Evolutionary conservation across 495 filamentous ascomycete genomes (phyloP), one percentile per base, ranked within the genome.

Genomic region (Entonaema liquescens): DNA sequence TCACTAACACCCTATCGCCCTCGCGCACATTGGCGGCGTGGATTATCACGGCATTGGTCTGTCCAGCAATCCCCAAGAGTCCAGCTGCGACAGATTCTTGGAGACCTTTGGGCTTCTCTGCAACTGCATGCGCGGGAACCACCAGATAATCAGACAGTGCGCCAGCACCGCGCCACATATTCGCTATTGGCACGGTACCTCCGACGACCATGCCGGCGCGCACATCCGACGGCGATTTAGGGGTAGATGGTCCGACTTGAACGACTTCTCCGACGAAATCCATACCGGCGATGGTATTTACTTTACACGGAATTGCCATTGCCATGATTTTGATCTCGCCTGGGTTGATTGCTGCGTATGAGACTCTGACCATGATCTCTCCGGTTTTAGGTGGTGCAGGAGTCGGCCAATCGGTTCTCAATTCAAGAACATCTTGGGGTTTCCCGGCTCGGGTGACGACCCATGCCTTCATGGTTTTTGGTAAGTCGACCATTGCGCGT

Each of bases 281-380:
- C 42, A 47, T 47, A 1, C 42, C 17, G 7, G 42, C 42, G 19
- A 47, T 23, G 42, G 42, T 47, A 19, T 47, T 47, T 7, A 23
- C 7, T 12, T 23, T 47, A 2, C 42, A 47, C 7, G 42, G 71
- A 26, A 67, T 50, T 26, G 59, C 55, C 9, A 66, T 57, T 5
- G 33, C 36, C 21, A 74, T 74, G 57, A 74, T 50, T 19, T 74
- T 70, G 42, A 68, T 49, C 35, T 74, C 62, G 40, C 62, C 67
- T 1, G 71, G 71, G 42, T 74, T 74, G 36, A 70, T 40, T 35
- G 71, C 38, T 52, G 57, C 67, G 54, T 70, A 70, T 5, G 71
- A 74, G 15, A 74, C 53, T 26, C 61, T 29, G n/a, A 70, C 28
- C 67, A 70, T 67, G 52, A 74, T 62, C 53, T 74, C 62, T 28